Conservation (phyloP, 352 stramenopile species). For the Globisporangium lucens region DNA sequence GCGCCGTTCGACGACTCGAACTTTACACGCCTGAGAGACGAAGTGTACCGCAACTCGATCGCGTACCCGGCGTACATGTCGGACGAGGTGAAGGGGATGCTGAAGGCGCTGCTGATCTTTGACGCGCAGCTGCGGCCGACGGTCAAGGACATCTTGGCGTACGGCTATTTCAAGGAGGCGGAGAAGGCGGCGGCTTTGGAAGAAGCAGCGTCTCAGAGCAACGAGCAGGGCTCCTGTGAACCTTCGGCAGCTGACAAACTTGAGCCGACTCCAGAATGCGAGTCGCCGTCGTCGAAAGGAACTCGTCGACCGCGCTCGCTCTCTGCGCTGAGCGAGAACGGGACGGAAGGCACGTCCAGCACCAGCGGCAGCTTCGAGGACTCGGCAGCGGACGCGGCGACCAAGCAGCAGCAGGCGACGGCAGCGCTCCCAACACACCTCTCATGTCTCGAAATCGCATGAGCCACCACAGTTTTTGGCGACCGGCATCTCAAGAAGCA, state of each 20-base stretch:
- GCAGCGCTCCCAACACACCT: conserved; percentile 22
- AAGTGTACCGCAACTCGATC: conserved; percentile 69
- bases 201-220: background rate
- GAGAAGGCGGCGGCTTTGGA: background rate
- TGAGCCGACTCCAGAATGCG: background rate
- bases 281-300: conserved; percentile 11
- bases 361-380: conserved; percentile 53
- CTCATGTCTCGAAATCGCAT: conserved; percentile 44
- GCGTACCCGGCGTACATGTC: conserved; percentile 64
- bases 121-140: conserved; percentile 60
- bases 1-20: conserved; percentile 78
- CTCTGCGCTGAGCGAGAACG: conserved; percentile 34
- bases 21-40: conserved; percentile 55
- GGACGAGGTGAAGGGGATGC: conserved; percentile 54
- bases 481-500: background rate
- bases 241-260: background rate
- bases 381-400: background rate
- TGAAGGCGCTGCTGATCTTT: conserved; percentile 64
- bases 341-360: conserved; percentile 52
- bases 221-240: conserved; percentile 5
- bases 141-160: conserved; percentile 54
- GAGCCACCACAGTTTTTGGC: conserved; percentile 4
- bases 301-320: conserved; percentile 37
- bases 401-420: conserved; percentile 17
- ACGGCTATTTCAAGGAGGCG: conserved; percentile 49